Conservation (phyloP, 2,329 filamentous ascomycete genomes). For the Phaeophleospora eucalypticola region DNA sequence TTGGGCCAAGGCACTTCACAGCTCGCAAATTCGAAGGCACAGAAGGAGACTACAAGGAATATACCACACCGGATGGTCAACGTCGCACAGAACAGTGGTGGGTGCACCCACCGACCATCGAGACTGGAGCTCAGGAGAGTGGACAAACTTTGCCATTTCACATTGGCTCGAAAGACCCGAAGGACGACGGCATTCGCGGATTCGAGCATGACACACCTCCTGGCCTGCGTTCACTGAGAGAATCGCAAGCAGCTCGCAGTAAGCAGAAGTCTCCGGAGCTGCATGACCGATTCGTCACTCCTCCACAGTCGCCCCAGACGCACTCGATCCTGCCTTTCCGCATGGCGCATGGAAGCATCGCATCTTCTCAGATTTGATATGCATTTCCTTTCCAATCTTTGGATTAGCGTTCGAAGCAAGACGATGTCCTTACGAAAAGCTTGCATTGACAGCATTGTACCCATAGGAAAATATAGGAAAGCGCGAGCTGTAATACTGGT, state of each 20-base stretch:
- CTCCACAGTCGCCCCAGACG: not conserved
- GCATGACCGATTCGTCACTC: not conserved
- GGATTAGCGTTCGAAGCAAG: too few relatives aligned
- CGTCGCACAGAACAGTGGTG: slow-evolving; percentile 43
- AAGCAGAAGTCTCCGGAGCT: not conserved
- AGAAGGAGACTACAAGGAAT: slow-evolving; percentile 40
- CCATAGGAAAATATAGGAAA: too few relatives aligned
- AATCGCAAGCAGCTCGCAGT: not conserved
- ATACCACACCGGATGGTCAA: slow-evolving; percentile 39
- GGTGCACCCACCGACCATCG: slow-evolving; percentile 43
- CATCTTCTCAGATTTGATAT: not conserved
- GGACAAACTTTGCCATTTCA: slow-evolving; percentile 35
- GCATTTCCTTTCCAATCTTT: not conserved
- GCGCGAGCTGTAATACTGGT: too few relatives aligned
- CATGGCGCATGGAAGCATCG: not conserved
- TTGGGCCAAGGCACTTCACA: slow-evolving; percentile 29
- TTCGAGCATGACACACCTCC: not conserved
- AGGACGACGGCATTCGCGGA: slow-evolving; percentile 5
- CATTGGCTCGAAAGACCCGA: slow-evolving; percentile 13
- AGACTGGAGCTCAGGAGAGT: slow-evolving; percentile 29
- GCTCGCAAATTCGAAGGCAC: slow-evolving; percentile 35
- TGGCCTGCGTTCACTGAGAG: not conserved
- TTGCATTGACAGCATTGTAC: too few relatives aligned
- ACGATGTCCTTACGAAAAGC: too few relatives aligned
- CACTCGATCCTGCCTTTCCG: slow-evolving; percentile 1